Evolutionary conservation across 2,329 filamentous ascomycete genomes (phyloP), one percentile per base, ranked within the genome.

Genomic region (Huntiella decipiens): DNA sequence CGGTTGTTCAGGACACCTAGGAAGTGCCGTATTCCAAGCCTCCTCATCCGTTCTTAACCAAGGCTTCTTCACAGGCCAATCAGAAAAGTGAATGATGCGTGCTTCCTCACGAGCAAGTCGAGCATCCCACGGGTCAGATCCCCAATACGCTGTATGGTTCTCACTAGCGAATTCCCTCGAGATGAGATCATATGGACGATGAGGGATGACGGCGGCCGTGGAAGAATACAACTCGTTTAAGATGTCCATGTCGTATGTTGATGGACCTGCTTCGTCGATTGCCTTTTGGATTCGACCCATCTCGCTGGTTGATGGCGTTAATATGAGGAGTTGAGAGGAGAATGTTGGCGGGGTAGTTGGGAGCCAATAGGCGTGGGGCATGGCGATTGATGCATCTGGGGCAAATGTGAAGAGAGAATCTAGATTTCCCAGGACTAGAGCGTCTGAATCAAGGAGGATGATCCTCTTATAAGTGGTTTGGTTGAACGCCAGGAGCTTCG

Each of bases 291-390:
- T 52, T 6, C 62, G 57, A 4, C 46, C 43, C 48, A 73, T 68
- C 45, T 79, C 75, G 8, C 53, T 53, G 12, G 61, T 56, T 2
- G 67, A 71, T 0, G 79, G 79, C 41, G 75, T 63, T 31, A 82
- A 60, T 4, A 82, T 66, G 56, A 80, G 67, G 34, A 82, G 55
- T 41, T 77, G 66, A 3, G 73, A 74, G 0, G 74, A 73, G 8
- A 83, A 63, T 2, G 66, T 64, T 51, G 65, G 64, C 5, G 62
- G 63, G 0, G 66, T 62, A 0, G 70, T 70, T 4, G 71, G 64
- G 2, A 74, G 63, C 79, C 79, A 84, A 57, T 84, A 83, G 5
- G 79, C 80, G 28, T 75, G 70, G 1, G 79, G 77, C 70, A 83
- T 77, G 2, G 78, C 77, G 4, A 79, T 67, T 1, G 70, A 63